These are phyloP conservation scores for Oxytropis ochrocephala DNA, from an alignment of 306 rosid species.

Conservation along the genomic window DNA sequence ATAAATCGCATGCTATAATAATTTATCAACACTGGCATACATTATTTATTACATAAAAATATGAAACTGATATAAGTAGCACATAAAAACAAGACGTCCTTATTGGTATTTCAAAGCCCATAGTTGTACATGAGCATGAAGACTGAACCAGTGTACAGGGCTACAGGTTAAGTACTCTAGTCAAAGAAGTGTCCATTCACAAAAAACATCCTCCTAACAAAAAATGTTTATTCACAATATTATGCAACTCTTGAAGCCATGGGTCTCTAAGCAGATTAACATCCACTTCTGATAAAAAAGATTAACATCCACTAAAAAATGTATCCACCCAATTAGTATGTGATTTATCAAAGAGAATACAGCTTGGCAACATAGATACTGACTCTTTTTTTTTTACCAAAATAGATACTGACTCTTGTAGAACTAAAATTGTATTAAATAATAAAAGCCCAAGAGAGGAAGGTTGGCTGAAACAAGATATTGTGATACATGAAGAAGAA, in stretches of 20 bases:
- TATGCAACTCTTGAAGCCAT: neutral
- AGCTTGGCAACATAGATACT: constrained; percentile 3
- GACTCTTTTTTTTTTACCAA: neutral
- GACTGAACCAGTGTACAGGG: neutral
- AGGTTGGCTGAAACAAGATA: constrained; percentile 6
- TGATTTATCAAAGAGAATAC: neutral
- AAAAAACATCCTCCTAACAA: neutral
- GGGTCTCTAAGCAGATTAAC: constrained; percentile 11
- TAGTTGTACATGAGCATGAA: neutral
- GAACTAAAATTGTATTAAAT: neutral
- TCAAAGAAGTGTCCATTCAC: neutral
- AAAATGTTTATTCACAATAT: neutral
- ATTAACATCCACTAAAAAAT: constrained; percentile 14
- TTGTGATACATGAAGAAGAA: neutral
- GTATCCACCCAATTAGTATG: neutral
- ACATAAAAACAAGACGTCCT: neutral
- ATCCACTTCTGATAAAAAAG: neutral
- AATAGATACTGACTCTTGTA: neutral
- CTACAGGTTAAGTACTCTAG: neutral
- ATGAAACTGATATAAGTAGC: neutral
- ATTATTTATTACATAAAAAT: neutral
- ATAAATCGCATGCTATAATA: neutral
- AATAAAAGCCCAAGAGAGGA: neutral
- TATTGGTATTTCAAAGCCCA: neutral
- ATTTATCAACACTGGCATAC: neutral